phyloP scores from a whole-genome alignment of 768 basidiomycete species.

The Pisolithus albus region DNA sequence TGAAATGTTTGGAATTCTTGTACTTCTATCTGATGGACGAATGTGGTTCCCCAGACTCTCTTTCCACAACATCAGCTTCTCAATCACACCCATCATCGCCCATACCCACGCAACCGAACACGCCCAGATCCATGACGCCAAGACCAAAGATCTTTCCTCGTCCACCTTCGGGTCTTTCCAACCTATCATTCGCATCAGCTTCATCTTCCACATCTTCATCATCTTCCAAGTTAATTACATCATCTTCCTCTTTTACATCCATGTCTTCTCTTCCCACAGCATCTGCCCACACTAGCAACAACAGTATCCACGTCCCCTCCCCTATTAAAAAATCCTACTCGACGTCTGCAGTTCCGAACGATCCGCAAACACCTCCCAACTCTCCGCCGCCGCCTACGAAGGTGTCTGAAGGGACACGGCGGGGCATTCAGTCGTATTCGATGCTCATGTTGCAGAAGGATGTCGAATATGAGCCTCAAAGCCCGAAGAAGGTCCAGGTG shows the following conservation, averaged over 20 bases:
- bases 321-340: constrained; percentile 35
- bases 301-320: constrained; percentile 33
- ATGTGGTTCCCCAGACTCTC: constrained; percentile 26
- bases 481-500: constrained; percentile 52
- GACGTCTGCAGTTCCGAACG: constrained; percentile 10
- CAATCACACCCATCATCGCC: constrained; percentile 33
- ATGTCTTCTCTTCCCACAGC: constrained; percentile 35
- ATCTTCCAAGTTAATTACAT: constrained; percentile 12
- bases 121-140: constrained; percentile 9
- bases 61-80: constrained; percentile 2
- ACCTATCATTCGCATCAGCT: constrained; percentile 16
- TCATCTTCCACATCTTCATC: constrained; percentile 19
- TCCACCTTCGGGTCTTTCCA: constrained; percentile 13
- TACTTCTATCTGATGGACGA: constrained; percentile 95
- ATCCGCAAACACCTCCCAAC: constrained; percentile 16
- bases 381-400: constrained; percentile 24
- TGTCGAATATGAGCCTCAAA: constrained; percentile 66
- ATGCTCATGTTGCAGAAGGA: constrained; percentile 66
- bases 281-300: constrained; percentile 20
- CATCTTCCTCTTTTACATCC: constrained; percentile 28
- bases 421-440: constrained; percentile 36
- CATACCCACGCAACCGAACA: constrained; percentile 18
- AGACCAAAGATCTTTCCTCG: constrained; percentile 22
- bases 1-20: constrained; percentile 93
- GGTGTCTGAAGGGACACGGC: constrained; percentile 13